A percentile compares a stretch with the other conserved stretches of the same genome.
Evolutionary conservation across 2,329 filamentous ascomycete species (phyloP).

Genomic region (Cercospora berteroae): DNA sequence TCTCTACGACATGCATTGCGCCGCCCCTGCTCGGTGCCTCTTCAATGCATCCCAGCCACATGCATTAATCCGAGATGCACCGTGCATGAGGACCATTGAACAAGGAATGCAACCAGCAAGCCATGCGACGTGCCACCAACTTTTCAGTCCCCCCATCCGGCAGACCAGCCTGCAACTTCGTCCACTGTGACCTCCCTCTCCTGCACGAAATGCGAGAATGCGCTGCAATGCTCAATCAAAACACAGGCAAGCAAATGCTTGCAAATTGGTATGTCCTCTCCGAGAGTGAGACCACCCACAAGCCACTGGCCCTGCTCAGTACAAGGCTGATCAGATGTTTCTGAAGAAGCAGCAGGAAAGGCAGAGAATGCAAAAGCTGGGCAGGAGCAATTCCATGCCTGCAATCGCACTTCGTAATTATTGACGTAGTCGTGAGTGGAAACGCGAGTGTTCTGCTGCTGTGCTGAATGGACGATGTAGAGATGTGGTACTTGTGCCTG

Average conservation of each 20-base stretch:
- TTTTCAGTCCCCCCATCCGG: slow-evolving; percentile 42
- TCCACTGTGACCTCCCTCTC: slow-evolving; percentile 57
- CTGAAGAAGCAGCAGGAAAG: slow-evolving; percentile 49
- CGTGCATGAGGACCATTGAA: background rate
- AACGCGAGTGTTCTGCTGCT: slow-evolving; percentile 34
- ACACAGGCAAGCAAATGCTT: slow-evolving; percentile 88
- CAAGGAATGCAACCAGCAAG: background rate
- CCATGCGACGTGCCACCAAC: background rate
- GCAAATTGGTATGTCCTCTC: slow-evolving; percentile 58
- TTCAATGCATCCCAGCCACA: background rate
- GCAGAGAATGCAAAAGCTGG: slow-evolving; percentile 75
- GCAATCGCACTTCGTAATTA: slow-evolving; percentile 76
- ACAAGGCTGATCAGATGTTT: background rate
- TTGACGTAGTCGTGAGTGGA: slow-evolving; percentile 29
- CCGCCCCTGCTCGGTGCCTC: background rate
- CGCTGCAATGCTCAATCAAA: slow-evolving; percentile 64
- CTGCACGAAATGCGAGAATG: slow-evolving; percentile 59
- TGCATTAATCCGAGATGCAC: background rate
- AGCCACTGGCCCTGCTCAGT: slow-evolving; percentile 10
- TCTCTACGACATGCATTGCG: background rate
- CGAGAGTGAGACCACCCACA: slow-evolving; percentile 53
- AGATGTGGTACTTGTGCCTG: slow-evolving; percentile 27
- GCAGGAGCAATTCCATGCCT: slow-evolving; percentile 86
- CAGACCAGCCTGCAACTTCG: slow-evolving; percentile 71
- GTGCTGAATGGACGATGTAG: slow-evolving; percentile 65